These are phyloP conservation scores for Xylariomycetidae sp. DNA, from an alignment of 2,329 filamentous ascomycete species.

Conservation along the genomic window DNA sequence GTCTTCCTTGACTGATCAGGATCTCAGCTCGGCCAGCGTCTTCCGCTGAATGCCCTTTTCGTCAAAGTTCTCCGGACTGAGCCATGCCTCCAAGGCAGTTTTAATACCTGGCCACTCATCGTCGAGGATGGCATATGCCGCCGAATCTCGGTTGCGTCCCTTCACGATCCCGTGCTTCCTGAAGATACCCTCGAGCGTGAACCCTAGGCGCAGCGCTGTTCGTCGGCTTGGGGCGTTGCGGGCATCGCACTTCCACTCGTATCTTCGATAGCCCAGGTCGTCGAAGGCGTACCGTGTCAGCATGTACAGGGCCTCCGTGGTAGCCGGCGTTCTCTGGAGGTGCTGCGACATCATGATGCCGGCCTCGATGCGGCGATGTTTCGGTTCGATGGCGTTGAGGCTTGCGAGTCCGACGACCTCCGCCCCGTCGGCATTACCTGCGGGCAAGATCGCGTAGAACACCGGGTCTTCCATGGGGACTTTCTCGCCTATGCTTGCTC, in stretches of 20 bases:
- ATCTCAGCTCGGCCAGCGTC: constrained; percentile 36
- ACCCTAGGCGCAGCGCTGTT: constrained; percentile 55
- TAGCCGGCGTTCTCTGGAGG: constrained; percentile 48
- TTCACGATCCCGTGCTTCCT: constrained; percentile 58
- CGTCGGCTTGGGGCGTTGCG: constrained; percentile 49
- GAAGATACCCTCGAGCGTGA: constrained; percentile 55
- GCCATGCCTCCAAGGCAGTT: constrained; percentile 48
- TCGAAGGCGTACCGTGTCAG: constrained; percentile 51
- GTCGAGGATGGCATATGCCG: constrained; percentile 55
- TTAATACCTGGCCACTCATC: constrained; percentile 52
- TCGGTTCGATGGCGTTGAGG: constrained; percentile 40
- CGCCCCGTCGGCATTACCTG: constrained; percentile 12
- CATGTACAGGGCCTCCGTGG: constrained; percentile 56
- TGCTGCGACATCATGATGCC: constrained; percentile 49
- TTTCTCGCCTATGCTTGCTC: too few relatives aligned
- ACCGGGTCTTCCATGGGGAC: constrained; percentile 11
- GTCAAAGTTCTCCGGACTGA: constrained; percentile 52
- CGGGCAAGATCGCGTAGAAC: constrained; percentile 24
- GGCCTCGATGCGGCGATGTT: constrained; percentile 50
- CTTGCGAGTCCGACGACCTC: constrained; percentile 19
- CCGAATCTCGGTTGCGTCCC: constrained; percentile 52
- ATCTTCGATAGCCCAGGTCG: constrained; percentile 47
- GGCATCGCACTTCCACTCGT: constrained; percentile 62
- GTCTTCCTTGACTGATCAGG: too few relatives aligned
- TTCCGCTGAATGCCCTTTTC: constrained; percentile 45